Evolutionary conservation across 306 rosid species (phyloP), one percentile per base, ranked within the genome.

Genomic region (Vigna mungo): DNA sequence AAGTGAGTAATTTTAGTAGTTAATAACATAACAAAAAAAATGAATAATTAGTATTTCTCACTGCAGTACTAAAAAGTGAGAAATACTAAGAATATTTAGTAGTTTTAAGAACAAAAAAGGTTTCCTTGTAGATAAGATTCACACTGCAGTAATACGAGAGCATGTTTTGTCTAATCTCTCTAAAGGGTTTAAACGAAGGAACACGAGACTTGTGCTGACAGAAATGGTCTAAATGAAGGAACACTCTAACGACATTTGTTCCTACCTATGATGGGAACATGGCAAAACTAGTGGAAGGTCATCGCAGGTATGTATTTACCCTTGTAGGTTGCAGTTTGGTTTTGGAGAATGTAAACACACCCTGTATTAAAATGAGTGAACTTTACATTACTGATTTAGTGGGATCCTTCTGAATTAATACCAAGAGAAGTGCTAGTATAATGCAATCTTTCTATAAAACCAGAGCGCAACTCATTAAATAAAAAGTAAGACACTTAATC

Each of bases 201-300:
- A 88, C 84, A 55, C 64, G 84, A 72, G 98, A 94, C 81, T 76
- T 94, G 66, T 87, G 95, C 16, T 4, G 41, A 76, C 95, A 92
- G 83, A 88, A 90, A 88, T 92, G 98, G 98, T 89, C 96, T 59
- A 21, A 21, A 21, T 21, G 23, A 21, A 21, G 23, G 1, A 21
- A 21, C 1, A 21, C 1, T 21, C 1, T 76, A 85, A 86, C 82
- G 87, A n/a, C 90, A 54, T 93, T 89, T 52, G 54, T 93, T 82
- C 93, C 96, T 37, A 93, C 98, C 51, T 93, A 89, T 56, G 93
- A 93, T 44, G 98, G 98, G 49, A 93, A 91, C 90, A 93, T 93
- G 98, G 98, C 98, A 5, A 93, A 84, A 81, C 85, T 93, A 65
- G 97, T 91, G 64, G 98, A 93, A 79, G 98, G 98, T 61, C 97